Conservation (phyloP, 73 alveolate species). For the Paraurostyla sp. region DNA sequence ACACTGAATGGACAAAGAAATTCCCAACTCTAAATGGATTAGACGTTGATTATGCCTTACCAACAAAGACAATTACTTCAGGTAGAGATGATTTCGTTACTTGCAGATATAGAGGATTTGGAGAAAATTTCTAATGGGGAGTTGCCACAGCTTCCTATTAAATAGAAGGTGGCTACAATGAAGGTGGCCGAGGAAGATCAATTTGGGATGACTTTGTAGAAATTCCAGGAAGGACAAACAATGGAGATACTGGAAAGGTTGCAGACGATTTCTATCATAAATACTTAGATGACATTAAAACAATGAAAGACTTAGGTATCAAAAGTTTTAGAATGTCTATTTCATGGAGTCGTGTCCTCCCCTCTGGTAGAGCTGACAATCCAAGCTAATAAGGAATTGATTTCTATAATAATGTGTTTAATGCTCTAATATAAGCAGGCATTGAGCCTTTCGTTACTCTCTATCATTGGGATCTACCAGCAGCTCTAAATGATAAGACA, state of each 20-base stretch:
- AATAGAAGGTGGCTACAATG: slow-evolving; percentile 46
- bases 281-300: slow-evolving; percentile 7
- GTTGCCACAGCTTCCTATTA: slow-evolving; percentile 56
- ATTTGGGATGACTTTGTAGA: slow-evolving; percentile 54
- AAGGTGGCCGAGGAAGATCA: slow-evolving; percentile 40
- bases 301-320: slow-evolving; percentile 25
- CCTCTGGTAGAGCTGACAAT: slow-evolving; percentile 52
- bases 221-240: slow-evolving; percentile 42
- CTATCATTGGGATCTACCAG: slow-evolving; percentile 77
- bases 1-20: not conserved
- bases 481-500: slow-evolving; percentile 53
- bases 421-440: slow-evolving; percentile 57
- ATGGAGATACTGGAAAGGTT: slow-evolving; percentile 50
- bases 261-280: slow-evolving; percentile 65
- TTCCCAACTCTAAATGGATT: not conserved
- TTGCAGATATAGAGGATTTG: slow-evolving; percentile 29
- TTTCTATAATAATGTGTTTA: slow-evolving; percentile 63
- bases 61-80: slow-evolving; percentile 39
- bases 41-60: slow-evolving; percentile 45
- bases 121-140: slow-evolving; percentile 54
- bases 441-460: slow-evolving; percentile 80
- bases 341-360: slow-evolving; percentile 75
- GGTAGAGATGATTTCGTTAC: slow-evolving; percentile 65
- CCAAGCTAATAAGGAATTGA: slow-evolving; percentile 47
- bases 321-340: slow-evolving; percentile 68